phyloP scores from a whole-genome alignment of 2,329 filamentous ascomycete species.

The Botrytis medusae region DNA sequence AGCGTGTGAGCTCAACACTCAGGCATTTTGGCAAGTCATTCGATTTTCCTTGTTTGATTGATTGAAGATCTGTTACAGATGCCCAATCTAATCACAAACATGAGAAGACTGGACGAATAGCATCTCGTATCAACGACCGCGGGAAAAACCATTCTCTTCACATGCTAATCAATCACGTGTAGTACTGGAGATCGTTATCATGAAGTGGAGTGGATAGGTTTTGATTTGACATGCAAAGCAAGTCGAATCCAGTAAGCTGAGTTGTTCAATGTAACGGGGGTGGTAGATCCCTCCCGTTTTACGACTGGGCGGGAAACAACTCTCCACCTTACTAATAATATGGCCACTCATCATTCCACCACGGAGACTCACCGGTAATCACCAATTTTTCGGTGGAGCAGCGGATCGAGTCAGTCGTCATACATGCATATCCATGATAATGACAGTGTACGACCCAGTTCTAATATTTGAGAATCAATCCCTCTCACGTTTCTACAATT shows the following conservation, averaged over 20 bases:
- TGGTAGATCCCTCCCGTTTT: slow-evolving; percentile 13
- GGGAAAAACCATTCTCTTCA: background rate
- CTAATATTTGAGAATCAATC: slow-evolving; percentile 9
- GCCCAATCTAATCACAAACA: background rate
- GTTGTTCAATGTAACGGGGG: slow-evolving; percentile 10
- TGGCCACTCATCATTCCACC: slow-evolving; percentile 18
- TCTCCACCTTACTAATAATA: slow-evolving; percentile 16
- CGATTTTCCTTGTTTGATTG: background rate
- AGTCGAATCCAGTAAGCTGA: background rate
- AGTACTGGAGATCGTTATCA: too few relatives aligned
- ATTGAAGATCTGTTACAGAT: background rate
- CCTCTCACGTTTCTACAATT: slow-evolving; percentile 2
- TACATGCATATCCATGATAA: slow-evolving; percentile 18
- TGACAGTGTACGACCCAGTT: slow-evolving; percentile 3
- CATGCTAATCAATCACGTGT: slow-evolving; percentile 12
- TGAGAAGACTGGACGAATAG: background rate
- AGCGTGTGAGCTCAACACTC: background rate
- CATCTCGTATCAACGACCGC: background rate
- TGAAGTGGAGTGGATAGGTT: background rate
- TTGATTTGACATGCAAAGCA: slow-evolving; percentile 4
- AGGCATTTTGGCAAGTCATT: background rate
- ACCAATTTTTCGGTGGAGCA: slow-evolving; percentile 21
- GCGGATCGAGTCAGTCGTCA: slow-evolving; percentile 21
- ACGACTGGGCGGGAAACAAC: slow-evolving; percentile 14
- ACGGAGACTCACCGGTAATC: slow-evolving; percentile 15